A percentile compares a stretch with the other conserved stretches of the same genome.
Evolutionary conservation across 2,329 filamentous ascomycete genomes (phyloP).

Genomic region (Talaromyces sp.): DNA sequence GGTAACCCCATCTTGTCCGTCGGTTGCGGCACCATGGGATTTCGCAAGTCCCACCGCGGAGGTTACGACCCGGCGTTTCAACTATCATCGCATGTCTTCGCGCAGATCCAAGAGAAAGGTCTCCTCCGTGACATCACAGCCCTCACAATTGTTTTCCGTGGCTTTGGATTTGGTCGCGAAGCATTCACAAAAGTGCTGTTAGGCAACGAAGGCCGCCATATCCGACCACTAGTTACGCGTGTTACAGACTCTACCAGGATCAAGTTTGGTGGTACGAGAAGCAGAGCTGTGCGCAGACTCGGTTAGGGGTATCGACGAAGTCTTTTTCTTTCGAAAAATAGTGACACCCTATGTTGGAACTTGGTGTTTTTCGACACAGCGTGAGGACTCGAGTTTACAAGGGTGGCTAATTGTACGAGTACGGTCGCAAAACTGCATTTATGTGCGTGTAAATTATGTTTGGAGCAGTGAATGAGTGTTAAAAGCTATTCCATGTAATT

Average conservation of each 20-base stretch:
- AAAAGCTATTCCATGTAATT: not conserved
- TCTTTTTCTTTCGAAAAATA: not conserved
- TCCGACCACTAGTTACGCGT: conserved; percentile 69
- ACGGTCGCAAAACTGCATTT: not conserved
- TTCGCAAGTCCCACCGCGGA: conserved; percentile 72
- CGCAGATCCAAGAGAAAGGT: conserved; percentile 75
- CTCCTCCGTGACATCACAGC: conserved; percentile 68
- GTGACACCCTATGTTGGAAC: not conserved
- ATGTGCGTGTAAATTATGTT: not conserved
- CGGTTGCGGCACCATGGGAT: conserved; percentile 84
- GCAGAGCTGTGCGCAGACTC: conserved; percentile 76
- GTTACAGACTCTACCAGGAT: conserved; percentile 82
- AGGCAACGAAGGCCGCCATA: conserved; percentile 71
- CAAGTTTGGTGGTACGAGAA: conserved; percentile 94
- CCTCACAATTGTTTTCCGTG: conserved; percentile 75
- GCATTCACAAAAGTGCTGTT: conserved; percentile 85
- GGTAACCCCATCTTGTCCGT: conserved; percentile 73
- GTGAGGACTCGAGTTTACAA: not conserved
- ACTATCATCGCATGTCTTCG: conserved; percentile 74
- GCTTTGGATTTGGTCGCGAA: conserved; percentile 82
- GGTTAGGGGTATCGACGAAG: conserved; percentile 40
- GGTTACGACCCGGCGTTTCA: conserved; percentile 92
- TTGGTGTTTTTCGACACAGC: not conserved
- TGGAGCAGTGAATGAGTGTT: not conserved
- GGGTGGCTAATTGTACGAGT: not conserved